These are phyloP conservation scores for Gossypium raimondii DNA, from an alignment of 345 rosid species.

Conservation along the genomic window DNA sequence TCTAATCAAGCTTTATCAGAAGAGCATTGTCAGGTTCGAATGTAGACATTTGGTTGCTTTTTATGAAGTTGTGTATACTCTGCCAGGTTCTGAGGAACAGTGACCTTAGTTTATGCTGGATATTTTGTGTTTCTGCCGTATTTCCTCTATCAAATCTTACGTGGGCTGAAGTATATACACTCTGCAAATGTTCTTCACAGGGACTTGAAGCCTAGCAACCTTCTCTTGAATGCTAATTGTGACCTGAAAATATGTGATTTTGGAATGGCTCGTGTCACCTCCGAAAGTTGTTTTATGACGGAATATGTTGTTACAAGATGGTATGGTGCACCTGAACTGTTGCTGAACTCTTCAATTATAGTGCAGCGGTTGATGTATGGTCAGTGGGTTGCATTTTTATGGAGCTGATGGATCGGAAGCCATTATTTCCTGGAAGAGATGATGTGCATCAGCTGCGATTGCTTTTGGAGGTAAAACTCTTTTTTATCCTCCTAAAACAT, in stretches of 20 bases:
- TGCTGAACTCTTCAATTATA: slow-evolving; percentile 73
- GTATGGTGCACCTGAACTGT: slow-evolving; percentile 94
- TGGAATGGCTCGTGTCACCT: slow-evolving; percentile 86
- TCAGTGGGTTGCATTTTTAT: slow-evolving; percentile 91
- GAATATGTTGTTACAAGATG: slow-evolving; percentile 95
- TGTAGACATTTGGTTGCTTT: neutral
- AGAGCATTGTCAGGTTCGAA: slow-evolving; percentile 73
- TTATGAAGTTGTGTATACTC: neutral
- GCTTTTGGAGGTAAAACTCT: slow-evolving; percentile 65
- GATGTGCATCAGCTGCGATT: slow-evolving; percentile 84
- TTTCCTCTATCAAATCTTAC: slow-evolving; percentile 90
- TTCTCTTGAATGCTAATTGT: slow-evolving; percentile 67
- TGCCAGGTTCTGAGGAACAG: neutral
- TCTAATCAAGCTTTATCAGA: slow-evolving; percentile 57
- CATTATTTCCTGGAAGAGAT: slow-evolving; percentile 85
- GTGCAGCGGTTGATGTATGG: slow-evolving; percentile 96
- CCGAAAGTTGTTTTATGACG: slow-evolving; percentile 88
- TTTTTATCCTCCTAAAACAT: neutral
- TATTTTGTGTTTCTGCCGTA: slow-evolving; percentile 45
- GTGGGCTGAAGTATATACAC: slow-evolving; percentile 89
- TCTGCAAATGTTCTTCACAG: slow-evolving; percentile 94
- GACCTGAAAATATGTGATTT: slow-evolving; percentile 91
- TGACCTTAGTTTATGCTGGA: too few species aligned
- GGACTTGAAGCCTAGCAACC: slow-evolving; percentile 91
- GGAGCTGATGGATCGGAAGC: slow-evolving; percentile 74